phyloP scores from a whole-genome alignment of 345 rosid species.

The Combretum micranthum region DNA sequence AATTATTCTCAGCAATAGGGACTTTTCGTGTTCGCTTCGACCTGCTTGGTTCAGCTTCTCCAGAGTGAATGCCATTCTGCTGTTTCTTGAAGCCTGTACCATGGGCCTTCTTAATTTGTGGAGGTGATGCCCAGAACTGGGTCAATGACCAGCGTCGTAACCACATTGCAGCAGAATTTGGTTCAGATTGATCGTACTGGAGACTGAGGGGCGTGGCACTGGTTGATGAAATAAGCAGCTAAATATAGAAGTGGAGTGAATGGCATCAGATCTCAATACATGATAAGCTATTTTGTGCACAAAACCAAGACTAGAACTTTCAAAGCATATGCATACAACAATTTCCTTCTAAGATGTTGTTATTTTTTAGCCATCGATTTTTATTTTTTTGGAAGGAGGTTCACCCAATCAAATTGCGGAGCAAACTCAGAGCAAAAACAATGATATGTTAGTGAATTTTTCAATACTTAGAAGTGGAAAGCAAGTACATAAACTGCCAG shows the following conservation, averaged over 20 bases:
- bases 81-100: conserved; percentile 6
- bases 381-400: no score
- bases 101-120: conserved; percentile 8
- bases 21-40: conserved; percentile 7
- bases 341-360: no score
- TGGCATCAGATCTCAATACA: neutral
- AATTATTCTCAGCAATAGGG: conserved; percentile 11
- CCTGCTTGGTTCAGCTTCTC: conserved; percentile 11
- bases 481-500: no score
- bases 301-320: no score
- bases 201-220: conserved; percentile 11
- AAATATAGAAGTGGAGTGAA: conserved; percentile 1
- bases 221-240: conserved; percentile 13
- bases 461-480: no score
- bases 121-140: conserved; percentile 10
- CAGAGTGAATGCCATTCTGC: neutral
- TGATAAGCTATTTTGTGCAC: no score
- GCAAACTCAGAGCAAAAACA: no score
- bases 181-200: conserved; percentile 9
- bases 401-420: no score
- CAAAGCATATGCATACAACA: no score
- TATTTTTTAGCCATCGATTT: no score
- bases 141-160: conserved; percentile 11
- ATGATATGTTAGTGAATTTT: no score
- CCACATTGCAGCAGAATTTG: conserved; percentile 13